Percentiles rank a stretch among this genome's conserved stretches.
phyloP scores from a whole-genome alignment of 2,329 filamentous ascomycete species.

The Diaporthe citriasiana region DNA sequence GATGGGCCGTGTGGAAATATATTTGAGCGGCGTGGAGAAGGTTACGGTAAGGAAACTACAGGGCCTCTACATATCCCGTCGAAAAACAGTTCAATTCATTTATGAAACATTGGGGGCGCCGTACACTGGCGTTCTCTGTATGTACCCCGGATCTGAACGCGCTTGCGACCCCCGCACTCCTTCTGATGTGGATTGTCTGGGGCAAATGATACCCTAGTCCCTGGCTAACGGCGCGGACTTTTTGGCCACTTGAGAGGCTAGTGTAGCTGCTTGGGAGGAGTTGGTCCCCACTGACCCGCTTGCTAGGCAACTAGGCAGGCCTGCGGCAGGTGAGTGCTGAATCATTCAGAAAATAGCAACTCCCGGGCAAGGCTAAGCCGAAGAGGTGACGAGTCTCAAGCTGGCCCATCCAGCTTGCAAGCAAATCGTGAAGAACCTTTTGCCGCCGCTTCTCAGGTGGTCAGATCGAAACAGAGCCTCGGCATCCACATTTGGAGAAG shows the following conservation, averaged over 20 bases:
- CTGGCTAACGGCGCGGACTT: not conserved
- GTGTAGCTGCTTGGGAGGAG: not conserved
- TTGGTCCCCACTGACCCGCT: not conserved
- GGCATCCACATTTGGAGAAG: slow-evolving; percentile 15
- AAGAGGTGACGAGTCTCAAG: not conserved
- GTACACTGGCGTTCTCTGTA: not conserved
- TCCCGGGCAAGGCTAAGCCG: not conserved
- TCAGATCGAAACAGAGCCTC: not conserved
- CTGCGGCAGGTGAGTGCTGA: not conserved
- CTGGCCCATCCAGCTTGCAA: too few relatives aligned
- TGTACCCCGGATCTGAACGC: slow-evolving; percentile 6
- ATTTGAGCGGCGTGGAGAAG: not conserved
- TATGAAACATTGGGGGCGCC: slow-evolving; percentile 21
- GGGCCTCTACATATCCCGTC: not conserved
- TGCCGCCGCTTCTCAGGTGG: too few relatives aligned
- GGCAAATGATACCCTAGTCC: slow-evolving; percentile 11
- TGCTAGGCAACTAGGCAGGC: not conserved
- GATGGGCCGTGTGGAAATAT: too few relatives aligned
- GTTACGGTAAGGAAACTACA: not conserved
- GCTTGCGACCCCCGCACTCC: slow-evolving; percentile 9
- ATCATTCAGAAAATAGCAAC: not conserved
- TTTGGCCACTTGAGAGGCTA: not conserved
- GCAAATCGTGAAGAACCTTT: not conserved
- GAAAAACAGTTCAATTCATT: not conserved
- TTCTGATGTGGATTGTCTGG: not conserved